Percentiles rank a stretch among this genome's conserved stretches.
These are phyloP conservation scores for Cercospora sp. DNA, from an alignment of 2,329 filamentous ascomycete genomes.

Conservation along the genomic window DNA sequence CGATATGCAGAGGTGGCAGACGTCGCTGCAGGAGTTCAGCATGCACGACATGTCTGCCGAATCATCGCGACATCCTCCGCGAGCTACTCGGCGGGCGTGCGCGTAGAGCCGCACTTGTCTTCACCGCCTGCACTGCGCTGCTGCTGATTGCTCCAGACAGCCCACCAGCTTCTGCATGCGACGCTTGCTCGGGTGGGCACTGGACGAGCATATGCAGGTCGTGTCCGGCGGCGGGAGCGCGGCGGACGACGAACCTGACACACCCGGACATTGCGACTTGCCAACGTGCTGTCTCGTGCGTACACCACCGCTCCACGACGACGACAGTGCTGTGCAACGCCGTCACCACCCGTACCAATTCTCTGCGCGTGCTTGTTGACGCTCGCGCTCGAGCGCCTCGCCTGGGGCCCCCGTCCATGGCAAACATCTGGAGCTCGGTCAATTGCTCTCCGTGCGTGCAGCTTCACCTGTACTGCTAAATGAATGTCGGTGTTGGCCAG, in stretches of 20 bases:
- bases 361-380: background rate
- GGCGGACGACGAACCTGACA: background rate
- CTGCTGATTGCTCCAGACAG: constrained; percentile 12
- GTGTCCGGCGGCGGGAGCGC: background rate
- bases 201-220: constrained; percentile 5
- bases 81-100: background rate
- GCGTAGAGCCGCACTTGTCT: constrained; percentile 12
- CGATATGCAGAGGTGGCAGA: constrained; percentile 3
- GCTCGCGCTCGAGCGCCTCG: background rate
- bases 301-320: background rate
- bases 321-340: background rate
- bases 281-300: constrained; percentile 1
- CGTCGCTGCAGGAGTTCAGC: background rate
- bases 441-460: background rate
- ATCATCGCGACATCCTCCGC: constrained; percentile 1
- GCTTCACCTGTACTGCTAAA: background rate
- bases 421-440: constrained; percentile 8
- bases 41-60: constrained; percentile 11
- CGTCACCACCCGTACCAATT: background rate
- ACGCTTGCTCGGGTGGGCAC: constrained; percentile 6
- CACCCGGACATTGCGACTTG: constrained; percentile 1
- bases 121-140: constrained; percentile 13
- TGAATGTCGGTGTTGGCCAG: constrained; percentile 12
- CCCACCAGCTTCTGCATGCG: constrained; percentile 2
- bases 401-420: background rate